Base-by-base conservation (phyloP, 2,329 filamentous ascomycete species). In the Daldinia sp. region DNA sequence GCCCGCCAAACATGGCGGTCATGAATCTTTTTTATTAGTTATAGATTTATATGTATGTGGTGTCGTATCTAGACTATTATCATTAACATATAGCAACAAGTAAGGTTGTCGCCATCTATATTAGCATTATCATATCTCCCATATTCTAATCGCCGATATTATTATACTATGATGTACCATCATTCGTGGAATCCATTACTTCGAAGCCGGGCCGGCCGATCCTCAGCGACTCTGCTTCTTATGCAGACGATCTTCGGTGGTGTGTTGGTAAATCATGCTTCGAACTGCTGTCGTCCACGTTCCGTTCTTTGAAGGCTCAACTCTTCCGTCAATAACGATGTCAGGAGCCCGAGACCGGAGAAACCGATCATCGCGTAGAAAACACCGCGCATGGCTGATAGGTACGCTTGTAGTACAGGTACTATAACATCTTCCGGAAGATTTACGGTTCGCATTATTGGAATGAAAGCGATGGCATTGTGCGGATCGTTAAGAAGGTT, bases 321-420 rank as follows among this genome's bases (percentile, higher is more conserved):
- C 27, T 68, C 65, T 39, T 67, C 62, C 3, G 58, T 67, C 6
- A 66, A 49, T 9, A 69, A 39, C 4, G 67, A 69, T 8, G 55
- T 62, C 8, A 67, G 35, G 9, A 69, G 30, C 1, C 67, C 67
- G 11, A 69, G 49, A 9, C 58, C 61, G 6, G 61, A 60, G 49
- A 69, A 69, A 1, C 61, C 67, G 45, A 67, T 13, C 53, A 67
- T 63, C 43, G 63, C 59, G 53, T 63, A 68, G 50, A 68, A 69
- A 13, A 69, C 53, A 29, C 52, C 67, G 15, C 58, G 64, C 61
- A 67, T 63, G 17, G 66, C 35, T 3, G 52, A 50, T 10, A 63
- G 35, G 25, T 69, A 69, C 2, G 54, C 59, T 1, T 52, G 17
- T 39, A 66, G 9, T 5, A 68, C 57, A 10, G 66, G 57, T 7